Conservation (phyloP, 75 land plant genomes). For the Selaginella tamariscina region DNA sequence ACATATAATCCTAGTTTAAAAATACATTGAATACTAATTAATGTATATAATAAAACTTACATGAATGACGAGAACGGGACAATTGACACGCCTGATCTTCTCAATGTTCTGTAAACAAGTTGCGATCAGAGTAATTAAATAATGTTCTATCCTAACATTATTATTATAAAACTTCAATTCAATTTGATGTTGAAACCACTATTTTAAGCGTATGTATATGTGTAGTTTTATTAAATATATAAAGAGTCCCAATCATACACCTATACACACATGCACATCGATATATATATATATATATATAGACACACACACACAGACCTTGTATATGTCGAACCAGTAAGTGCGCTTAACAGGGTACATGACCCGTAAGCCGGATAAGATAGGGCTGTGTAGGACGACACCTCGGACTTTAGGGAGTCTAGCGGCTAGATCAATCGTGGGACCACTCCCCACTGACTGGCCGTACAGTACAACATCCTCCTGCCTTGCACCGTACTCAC, state of each 20-base stretch:
- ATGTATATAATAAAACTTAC: too few relatives aligned
- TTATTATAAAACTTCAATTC: too few relatives aligned
- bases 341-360: conserved; percentile 52
- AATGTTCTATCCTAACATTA: not conserved
- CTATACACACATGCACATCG: too few relatives aligned
- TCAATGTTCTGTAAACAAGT: conserved; percentile 5
- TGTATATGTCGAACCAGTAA: conserved; percentile 67
- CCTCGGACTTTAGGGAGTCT: conserved; percentile 53
- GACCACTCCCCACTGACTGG: conserved; percentile 95
- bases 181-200: too few relatives aligned
- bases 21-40: too few relatives aligned
- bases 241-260: too few relatives aligned
- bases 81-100: conserved; percentile 4
- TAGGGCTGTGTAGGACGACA: conserved; percentile 79
- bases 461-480: conserved; percentile 79
- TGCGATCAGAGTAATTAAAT: not conserved
- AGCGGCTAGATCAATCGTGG: conserved; percentile 70
- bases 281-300: too few relatives aligned
- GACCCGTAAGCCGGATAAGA: conserved; percentile 75
- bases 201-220: too few relatives aligned
- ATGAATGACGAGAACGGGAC: conserved; percentile 12
- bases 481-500: conserved; percentile 57
- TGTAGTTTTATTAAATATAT: too few relatives aligned
- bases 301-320: conserved; percentile 36
- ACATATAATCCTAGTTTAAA: too few relatives aligned